Conservation (phyloP, 2,329 filamentous ascomycete genomes). For the Plectosphaerella cucumerina region DNA sequence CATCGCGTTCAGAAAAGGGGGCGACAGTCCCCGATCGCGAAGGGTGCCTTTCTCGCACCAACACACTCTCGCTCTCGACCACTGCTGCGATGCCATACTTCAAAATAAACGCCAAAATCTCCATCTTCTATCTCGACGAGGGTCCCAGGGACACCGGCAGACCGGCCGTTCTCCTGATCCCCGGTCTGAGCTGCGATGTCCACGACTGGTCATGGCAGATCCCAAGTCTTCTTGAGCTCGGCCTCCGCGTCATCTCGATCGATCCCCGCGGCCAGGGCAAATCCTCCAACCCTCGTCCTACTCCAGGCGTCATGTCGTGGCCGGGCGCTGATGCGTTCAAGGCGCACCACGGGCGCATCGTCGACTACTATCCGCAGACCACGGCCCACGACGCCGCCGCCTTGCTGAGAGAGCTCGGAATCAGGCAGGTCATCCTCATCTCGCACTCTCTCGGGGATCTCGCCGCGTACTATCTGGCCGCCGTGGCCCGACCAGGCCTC, state of each 20-base stretch:
- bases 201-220: conserved; percentile 8
- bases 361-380: conserved; percentile 8
- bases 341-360: conserved; percentile 1
- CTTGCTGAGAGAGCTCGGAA: background rate
- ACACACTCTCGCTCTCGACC: too few relatives aligned
- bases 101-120: conserved; percentile 1
- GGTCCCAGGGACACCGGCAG: background rate
- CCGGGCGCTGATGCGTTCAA: conserved; percentile 4
- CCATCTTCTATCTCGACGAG: conserved; percentile 7
- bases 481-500: background rate
- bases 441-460: conserved; percentile 5
- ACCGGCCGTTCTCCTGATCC: conserved; percentile 1
- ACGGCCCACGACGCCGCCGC: conserved; percentile 5
- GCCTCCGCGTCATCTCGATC: conserved; percentile 6
- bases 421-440: conserved; percentile 3
- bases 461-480: conserved; percentile 3
- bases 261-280: conserved; percentile 5
- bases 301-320: background rate
- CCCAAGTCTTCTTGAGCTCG: conserved; percentile 1
- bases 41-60: too few relatives aligned
- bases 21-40: too few relatives aligned
- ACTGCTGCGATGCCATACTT: conserved; percentile 5
- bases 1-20: too few relatives aligned
- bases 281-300: conserved; percentile 4
- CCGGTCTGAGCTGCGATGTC: conserved; percentile 6